Conservation (phyloP, 116 monocot genomes). For the Papilionanthe hybrid region DNA sequence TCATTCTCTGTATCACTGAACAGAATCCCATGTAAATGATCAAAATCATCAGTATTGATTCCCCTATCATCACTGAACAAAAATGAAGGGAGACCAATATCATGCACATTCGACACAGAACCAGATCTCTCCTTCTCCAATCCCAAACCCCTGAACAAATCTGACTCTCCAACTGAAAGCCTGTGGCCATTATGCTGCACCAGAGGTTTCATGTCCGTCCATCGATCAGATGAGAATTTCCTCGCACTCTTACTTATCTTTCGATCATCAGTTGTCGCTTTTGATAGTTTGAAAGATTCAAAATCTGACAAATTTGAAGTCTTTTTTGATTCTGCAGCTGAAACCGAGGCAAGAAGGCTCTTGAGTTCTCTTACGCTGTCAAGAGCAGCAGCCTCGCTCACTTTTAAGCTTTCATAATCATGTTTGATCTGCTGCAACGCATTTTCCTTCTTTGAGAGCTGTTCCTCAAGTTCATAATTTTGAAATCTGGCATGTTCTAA, state of each 20-base stretch:
- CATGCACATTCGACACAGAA: not conserved
- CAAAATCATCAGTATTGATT: not conserved
- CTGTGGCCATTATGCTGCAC: slow-evolving; percentile 11
- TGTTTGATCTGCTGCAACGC: slow-evolving; percentile 37
- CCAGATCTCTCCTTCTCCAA: not conserved
- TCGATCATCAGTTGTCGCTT: not conserved
- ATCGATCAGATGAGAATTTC: slow-evolving; percentile 9
- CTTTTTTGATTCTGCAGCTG: slow-evolving; percentile 11
- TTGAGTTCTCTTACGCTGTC: slow-evolving; percentile 54
- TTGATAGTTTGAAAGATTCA: slow-evolving; percentile 1
- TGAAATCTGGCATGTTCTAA: slow-evolving; percentile 65
- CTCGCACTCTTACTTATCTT: not conserved
- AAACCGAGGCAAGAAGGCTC: slow-evolving; percentile 29
- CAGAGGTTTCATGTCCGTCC: not conserved
- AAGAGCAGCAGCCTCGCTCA: slow-evolving; percentile 59
- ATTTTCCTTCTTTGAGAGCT: slow-evolving; percentile 54
- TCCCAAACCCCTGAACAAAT: not conserved
- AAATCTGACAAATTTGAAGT: not conserved
- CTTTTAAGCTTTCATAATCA: slow-evolving; percentile 58
- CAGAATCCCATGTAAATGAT: not conserved
- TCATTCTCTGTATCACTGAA: not conserved
- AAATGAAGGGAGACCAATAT: not conserved
- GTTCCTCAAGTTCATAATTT: slow-evolving; percentile 54
- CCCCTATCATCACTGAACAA: not conserved
- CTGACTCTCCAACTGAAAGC: slow-evolving; percentile 18